Evolutionary conservation across 2,329 filamentous ascomycete species (phyloP).

Genomic region (Talaromyces sp.): DNA sequence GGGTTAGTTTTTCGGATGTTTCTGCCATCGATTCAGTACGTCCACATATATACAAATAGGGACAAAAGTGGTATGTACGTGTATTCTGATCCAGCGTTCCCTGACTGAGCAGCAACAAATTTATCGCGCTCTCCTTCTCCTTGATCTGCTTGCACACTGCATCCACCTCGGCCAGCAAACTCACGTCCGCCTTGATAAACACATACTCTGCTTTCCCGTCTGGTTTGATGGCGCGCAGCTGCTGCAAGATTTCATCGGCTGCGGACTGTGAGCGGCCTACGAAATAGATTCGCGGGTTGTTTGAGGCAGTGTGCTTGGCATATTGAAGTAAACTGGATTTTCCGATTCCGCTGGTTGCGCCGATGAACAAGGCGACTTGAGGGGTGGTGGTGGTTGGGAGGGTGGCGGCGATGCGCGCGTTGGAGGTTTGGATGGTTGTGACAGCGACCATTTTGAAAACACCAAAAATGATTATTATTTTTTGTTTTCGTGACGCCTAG

Average conservation of each 20-base stretch:
- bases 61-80: conserved; percentile 14
- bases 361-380: conserved; percentile 16
- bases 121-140: conserved; percentile 25
- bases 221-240: conserved; percentile 26
- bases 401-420: background rate
- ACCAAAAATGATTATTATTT: no score
- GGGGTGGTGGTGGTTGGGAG: background rate
- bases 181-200: conserved; percentile 30
- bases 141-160: conserved; percentile 25
- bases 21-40: conserved; percentile 25
- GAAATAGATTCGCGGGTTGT: conserved; percentile 47
- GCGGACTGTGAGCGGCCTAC: conserved; percentile 39
- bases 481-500: no score
- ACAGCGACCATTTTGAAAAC: background rate
- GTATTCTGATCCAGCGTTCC: conserved; percentile 19
- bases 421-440: background rate
- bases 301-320: conserved; percentile 27
- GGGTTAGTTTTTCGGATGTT: conserved; percentile 38
- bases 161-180: conserved; percentile 31
- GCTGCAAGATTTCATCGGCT: conserved; percentile 39
- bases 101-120: conserved; percentile 35
- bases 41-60: background rate
- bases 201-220: conserved; percentile 15
- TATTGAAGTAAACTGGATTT: conserved; percentile 46
- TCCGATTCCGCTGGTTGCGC: conserved; percentile 51